phyloP scores from a whole-genome alignment of 2,329 filamentous ascomycete species.

The Nigrograna mackinnonii region DNA sequence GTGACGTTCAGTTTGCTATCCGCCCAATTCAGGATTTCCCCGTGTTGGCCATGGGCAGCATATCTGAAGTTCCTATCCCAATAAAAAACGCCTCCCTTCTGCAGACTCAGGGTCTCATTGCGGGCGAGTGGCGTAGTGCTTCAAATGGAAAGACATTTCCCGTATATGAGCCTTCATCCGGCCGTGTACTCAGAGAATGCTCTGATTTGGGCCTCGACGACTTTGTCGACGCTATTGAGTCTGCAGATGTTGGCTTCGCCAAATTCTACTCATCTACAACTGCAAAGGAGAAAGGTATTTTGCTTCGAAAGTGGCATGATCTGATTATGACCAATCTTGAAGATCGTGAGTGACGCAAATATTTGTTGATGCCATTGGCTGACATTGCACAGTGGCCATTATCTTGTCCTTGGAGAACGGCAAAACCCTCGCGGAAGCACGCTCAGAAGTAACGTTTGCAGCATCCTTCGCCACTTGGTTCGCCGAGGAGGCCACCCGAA shows the following conservation, averaged over 20 bases:
- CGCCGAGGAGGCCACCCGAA: slow-evolving; percentile 40
- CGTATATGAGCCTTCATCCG: background rate
- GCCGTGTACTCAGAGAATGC: background rate
- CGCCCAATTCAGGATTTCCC: too few relatives aligned
- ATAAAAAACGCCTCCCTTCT: background rate
- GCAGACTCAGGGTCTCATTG: background rate
- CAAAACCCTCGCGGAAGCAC: slow-evolving; percentile 68
- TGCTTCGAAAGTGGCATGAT: background rate
- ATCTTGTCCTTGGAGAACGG: slow-evolving; percentile 68
- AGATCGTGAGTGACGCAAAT: background rate
- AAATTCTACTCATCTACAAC: background rate
- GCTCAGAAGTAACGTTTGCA: slow-evolving; percentile 43
- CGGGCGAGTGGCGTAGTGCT: background rate
- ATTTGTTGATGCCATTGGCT: background rate
- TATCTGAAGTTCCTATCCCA: background rate
- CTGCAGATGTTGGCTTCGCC: background rate
- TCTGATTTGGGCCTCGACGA: background rate
- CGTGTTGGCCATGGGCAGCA: too few relatives aligned
- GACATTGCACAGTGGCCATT: background rate
- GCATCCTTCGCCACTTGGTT: slow-evolving; percentile 47
- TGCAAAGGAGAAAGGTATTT: background rate
- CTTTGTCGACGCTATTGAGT: background rate
- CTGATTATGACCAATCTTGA: background rate
- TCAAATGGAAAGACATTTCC: background rate
- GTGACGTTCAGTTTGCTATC: too few relatives aligned